Base-by-base conservation (phyloP, 2,329 filamentous ascomycete genomes). In the Diplodia corticola region DNA sequence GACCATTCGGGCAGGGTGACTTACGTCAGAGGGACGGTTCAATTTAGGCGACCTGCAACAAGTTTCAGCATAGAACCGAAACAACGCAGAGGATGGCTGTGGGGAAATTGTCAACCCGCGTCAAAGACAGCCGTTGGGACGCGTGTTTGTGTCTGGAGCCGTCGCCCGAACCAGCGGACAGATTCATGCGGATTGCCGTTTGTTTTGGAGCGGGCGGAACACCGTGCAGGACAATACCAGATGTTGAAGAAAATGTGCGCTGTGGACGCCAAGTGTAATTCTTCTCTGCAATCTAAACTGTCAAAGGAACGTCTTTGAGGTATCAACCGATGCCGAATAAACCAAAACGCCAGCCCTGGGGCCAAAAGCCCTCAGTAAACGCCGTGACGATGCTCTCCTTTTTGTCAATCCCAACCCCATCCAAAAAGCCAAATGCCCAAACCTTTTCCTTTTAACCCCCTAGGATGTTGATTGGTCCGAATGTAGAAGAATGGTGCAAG, bases 381-480 rank as follows among this genome's bases (percentile, higher is more conserved):
- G 57, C 57, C 57, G 26, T 35, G 44, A 61, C 6, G 44, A 61
- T 61, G 26, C 22, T 13, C 44, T 46, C 30, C 54, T 24, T 61
- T 61, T 35, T 35, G 13, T n/a, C 20, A 40, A 10, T 26, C 40
- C 35, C 4, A 20, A 49, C 46, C 17, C 57, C 26, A 35, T 4
- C n/a, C 15, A 15, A 24, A 24, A 44, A 59, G 17, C 44, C 40
- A 4, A 59, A 46, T 22, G 6, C 44, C 26, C n/a, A n/a, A 12
- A 28, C 57, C n/a, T 35, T 61, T 61, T 61, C 49, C 57, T 49
- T 61, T 35, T 12, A 26, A 61, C 33, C 48, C 24, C 48, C 40
- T 17, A 26, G 30, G 3, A 15, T 5, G 40, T 60, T 60, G 44
- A 46, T 60, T 5, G 26, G 46, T 26, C 28, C 35, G 44, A 35